A percentile compares a stretch with the other conserved stretches of the same genome.
Evolutionary conservation across 2,329 filamentous ascomycete species (phyloP).

Genomic region (Lecanoromycetidae sp.): DNA sequence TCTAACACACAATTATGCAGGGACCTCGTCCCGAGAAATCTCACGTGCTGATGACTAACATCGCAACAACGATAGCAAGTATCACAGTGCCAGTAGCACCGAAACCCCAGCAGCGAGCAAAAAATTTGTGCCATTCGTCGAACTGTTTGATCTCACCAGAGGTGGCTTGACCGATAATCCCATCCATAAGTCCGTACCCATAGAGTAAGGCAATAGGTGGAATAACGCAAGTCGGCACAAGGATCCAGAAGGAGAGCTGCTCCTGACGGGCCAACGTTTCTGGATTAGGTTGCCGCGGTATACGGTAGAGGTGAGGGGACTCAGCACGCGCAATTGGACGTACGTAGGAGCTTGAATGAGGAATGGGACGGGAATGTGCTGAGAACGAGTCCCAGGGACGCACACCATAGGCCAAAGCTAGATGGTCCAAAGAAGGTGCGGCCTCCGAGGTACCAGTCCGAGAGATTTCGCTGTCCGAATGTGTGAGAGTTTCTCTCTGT

Average conservation of each 20-base stretch:
- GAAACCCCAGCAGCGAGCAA: constrained; percentile 8
- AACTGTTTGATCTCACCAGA: constrained; percentile 25
- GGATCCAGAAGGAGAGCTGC: constrained; percentile 20
- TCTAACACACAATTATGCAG: no score
- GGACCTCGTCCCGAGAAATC: no score
- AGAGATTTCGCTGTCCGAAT: not conserved
- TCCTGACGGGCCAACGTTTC: constrained; percentile 23
- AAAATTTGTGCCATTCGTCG: constrained; percentile 22
- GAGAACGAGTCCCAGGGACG: no score
- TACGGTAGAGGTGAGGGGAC: constrained; percentile 14
- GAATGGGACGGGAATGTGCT: no score
- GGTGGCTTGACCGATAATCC: constrained; percentile 23
- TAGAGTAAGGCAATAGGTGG: constrained; percentile 28
- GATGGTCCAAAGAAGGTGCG: no score
- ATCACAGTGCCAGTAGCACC: not conserved
- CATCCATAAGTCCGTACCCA: constrained; percentile 25
- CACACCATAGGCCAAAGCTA: no score
- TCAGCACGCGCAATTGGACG: constrained; percentile 7
- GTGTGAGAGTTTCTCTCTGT: not conserved
- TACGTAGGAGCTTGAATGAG: not conserved
- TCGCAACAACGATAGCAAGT: no score
- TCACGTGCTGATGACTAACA: not conserved
- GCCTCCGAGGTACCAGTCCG: no score
- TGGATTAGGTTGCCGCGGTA: constrained; percentile 10
- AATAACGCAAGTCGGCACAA: constrained; percentile 24